Evolutionary conservation across 306 rosid genomes (phyloP).

Genomic region (Prunus dulcis): DNA sequence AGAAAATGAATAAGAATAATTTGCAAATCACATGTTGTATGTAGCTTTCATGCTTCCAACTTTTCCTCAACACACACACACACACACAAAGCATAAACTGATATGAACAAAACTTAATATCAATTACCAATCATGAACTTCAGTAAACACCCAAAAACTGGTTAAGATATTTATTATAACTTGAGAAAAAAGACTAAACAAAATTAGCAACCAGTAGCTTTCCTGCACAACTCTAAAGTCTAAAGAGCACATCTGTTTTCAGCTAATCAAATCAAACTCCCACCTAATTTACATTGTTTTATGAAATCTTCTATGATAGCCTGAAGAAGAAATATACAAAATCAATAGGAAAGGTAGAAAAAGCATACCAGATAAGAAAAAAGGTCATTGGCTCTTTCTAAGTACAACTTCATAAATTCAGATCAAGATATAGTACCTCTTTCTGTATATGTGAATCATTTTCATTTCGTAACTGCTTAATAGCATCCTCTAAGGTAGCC

Average conservation of each 20-base stretch:
- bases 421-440: constrained; percentile 40
- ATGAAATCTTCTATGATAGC: constrained; percentile 46
- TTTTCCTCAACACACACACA: too few relatives aligned
- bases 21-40: neutral
- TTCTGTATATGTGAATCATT: constrained; percentile 37
- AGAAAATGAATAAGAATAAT: neutral
- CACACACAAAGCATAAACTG: too few relatives aligned
- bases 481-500: constrained; percentile 42
- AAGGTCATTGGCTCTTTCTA: neutral
- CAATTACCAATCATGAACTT: too few relatives aligned
- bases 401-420: neutral
- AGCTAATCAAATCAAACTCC: too few relatives aligned
- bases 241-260: too few relatives aligned
- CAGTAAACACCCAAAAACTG: too few relatives aligned
- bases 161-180: too few relatives aligned
- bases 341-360: constrained; percentile 5
- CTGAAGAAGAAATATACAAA: constrained; percentile 39
- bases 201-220: neutral
- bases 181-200: too few relatives aligned
- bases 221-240: too few relatives aligned
- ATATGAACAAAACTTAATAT: too few relatives aligned
- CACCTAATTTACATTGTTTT: too few relatives aligned
- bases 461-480: constrained; percentile 39
- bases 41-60: too few relatives aligned
- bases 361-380: neutral